Conservation (phyloP, 2,329 filamentous ascomycete species). For the Trichoderma arundinaceum region DNA sequence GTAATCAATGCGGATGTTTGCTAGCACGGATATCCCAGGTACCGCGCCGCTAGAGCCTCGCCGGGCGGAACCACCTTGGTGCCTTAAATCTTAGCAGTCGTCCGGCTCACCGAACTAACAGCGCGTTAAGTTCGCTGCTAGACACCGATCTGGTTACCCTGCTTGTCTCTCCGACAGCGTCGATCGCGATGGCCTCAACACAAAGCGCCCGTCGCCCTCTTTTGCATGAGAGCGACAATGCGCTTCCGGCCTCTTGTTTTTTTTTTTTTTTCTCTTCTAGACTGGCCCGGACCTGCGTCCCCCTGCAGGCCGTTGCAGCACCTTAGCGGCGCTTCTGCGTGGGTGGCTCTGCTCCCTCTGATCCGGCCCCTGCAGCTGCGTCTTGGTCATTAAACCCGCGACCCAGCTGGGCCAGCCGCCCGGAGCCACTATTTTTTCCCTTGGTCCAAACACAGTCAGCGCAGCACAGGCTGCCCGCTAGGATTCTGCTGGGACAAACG, state of each 20-base stretch:
- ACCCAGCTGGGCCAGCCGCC: neutral
- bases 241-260: slow-evolving; percentile 5
- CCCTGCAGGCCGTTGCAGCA: slow-evolving; percentile 20
- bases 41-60: slow-evolving; percentile 10
- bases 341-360: slow-evolving; percentile 3
- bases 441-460: too few relatives aligned
- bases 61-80: slow-evolving; percentile 5
- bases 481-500: too few relatives aligned
- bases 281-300: slow-evolving; percentile 12
- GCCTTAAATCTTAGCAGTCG: slow-evolving; percentile 20
- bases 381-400: slow-evolving; percentile 3
- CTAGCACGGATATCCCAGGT: slow-evolving; percentile 6
- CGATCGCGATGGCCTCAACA: slow-evolving; percentile 12
- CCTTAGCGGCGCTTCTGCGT: slow-evolving; percentile 22
- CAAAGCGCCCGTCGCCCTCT: slow-evolving; percentile 4
- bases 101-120: neutral
- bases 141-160: slow-evolving; percentile 20
- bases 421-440: neutral
- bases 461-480: too few relatives aligned
- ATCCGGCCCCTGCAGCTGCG: slow-evolving; percentile 21
- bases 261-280: neutral
- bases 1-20: neutral
- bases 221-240: neutral
- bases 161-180: neutral
- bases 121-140: slow-evolving; percentile 18